Evolutionary conservation across 495 filamentous ascomycete species (phyloP), one percentile per base, ranked within the genome.

Genomic region (Penicillium daleae): DNA sequence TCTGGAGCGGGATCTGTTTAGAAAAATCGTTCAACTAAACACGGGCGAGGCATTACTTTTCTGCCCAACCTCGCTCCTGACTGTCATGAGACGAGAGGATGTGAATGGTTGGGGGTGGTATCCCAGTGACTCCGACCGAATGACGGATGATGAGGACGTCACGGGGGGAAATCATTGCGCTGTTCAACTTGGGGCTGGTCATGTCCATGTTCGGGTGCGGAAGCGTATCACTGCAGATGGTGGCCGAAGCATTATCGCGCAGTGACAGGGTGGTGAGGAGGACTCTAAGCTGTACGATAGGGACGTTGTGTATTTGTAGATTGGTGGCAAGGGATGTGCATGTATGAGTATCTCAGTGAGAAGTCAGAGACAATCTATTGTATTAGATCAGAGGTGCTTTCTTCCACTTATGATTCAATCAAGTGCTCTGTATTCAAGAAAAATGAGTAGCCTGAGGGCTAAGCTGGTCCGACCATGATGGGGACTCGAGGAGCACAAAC

Each of bases 31-130:
- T 4, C 72, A 71, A 21, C 78, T 92, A 15, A 73, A 73, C 13
- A 82, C 84, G 0, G 90, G 90, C 2, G 84, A 92, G 64, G 88
- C 86, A 4, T 70, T 91, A 21, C 57, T 92, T 5, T 92, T 92
- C 64, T 82, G 83, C 37, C 87, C 90, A 4, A 55, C 17, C 13
- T 59, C 40, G 13, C 26, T 33, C 81, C 7, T 56, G 35, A 10
- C 42, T 33, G 15, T 54, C n/a, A 52, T 52, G 17, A 17, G 26
- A 22, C 26, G 49, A 15, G n/a, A 19, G 12, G 7, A 32, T 26
- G 4, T 6, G 13, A n/a, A 6, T 31, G 2, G 4, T 7, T 1
- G 4, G 49, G 15, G 24, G 24, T 6, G 6, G 19, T 10, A 21
- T 4, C 7, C 17, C 8, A 21, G 19, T n/a, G 26, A 40, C 42